Evolutionary conservation across 768 basidiomycete genomes (phyloP).

Genomic region (Lactarius sp.): DNA sequence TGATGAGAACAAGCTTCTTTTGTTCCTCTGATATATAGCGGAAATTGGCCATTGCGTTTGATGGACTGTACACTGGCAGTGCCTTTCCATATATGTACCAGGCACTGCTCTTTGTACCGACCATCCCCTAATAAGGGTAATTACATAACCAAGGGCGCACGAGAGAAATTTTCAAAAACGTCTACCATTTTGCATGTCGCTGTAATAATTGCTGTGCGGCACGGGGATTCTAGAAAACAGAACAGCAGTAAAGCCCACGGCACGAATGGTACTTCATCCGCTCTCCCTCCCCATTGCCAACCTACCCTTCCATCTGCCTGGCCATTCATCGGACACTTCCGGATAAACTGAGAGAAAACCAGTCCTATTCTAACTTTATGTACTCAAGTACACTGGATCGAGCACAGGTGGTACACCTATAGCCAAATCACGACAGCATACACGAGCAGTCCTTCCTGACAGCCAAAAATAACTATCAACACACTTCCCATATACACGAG

Average conservation of each 20-base stretch:
- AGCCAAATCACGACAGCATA: conserved; percentile 12
- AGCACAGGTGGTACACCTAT: conserved; percentile 15
- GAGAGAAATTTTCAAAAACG: no score
- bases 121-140: no score
- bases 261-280: not conserved
- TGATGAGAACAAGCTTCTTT: no score
- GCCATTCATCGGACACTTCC: not conserved
- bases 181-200: no score
- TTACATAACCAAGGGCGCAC: no score
- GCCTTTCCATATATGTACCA: no score
- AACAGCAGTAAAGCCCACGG: not conserved
- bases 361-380: not conserved
- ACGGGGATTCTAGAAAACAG: conserved; percentile 7
- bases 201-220: not conserved
- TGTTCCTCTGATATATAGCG: no score
- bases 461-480: not conserved
- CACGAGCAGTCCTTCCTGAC: not conserved
- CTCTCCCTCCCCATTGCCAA: not conserved
- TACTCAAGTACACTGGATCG: conserved; percentile 17
- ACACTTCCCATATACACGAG: not conserved
- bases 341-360: not conserved
- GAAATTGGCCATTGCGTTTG: no score
- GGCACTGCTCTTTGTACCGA: no score
- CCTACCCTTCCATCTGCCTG: not conserved
- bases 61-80: no score